phyloP scores from a whole-genome alignment of 2,329 filamentous ascomycete species.

The Colletotrichum limetticola region DNA sequence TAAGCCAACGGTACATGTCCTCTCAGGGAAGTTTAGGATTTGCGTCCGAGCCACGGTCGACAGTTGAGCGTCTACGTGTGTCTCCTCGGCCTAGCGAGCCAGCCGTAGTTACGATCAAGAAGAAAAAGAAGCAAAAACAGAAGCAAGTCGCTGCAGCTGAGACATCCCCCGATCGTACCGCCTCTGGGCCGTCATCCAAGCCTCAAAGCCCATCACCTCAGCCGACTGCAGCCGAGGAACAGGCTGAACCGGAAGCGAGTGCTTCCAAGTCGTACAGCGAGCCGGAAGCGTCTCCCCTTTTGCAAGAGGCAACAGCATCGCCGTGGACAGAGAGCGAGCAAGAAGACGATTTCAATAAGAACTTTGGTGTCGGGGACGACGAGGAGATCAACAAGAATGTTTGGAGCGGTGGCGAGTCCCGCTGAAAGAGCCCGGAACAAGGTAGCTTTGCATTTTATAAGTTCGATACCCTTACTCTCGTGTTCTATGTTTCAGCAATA shows the following conservation, averaged over 20 bases:
- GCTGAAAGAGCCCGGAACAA: background rate
- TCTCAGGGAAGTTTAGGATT: constrained; percentile 29
- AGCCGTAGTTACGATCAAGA: constrained; percentile 26
- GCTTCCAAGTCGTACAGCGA: background rate
- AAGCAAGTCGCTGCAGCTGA: constrained; percentile 24
- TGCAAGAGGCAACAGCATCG: constrained; percentile 26
- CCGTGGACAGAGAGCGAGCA: constrained; percentile 33
- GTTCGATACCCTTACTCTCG: constrained; percentile 32
- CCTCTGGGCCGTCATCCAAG: constrained; percentile 17
- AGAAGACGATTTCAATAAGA: constrained; percentile 25
- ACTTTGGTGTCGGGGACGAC: constrained; percentile 43
- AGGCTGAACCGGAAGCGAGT: background rate
- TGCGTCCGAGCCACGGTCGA: constrained; percentile 21
- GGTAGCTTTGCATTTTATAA: constrained; percentile 17
- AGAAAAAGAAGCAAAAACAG: constrained; percentile 30
- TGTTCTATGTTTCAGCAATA: constrained; percentile 34
- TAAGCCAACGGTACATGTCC: constrained; percentile 71
- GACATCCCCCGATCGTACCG: constrained; percentile 6
- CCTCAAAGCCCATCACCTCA: constrained; percentile 15
- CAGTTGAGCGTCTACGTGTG: constrained; percentile 18
- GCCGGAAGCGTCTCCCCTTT: constrained; percentile 10
- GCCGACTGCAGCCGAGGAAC: background rate
- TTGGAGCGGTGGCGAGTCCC: constrained; percentile 46
- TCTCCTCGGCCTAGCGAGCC: constrained; percentile 25
- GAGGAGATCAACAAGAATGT: constrained; percentile 58